phyloP scores from a whole-genome alignment of 805 yeast genomes.

The Yamadazyma nakazawae region DNA sequence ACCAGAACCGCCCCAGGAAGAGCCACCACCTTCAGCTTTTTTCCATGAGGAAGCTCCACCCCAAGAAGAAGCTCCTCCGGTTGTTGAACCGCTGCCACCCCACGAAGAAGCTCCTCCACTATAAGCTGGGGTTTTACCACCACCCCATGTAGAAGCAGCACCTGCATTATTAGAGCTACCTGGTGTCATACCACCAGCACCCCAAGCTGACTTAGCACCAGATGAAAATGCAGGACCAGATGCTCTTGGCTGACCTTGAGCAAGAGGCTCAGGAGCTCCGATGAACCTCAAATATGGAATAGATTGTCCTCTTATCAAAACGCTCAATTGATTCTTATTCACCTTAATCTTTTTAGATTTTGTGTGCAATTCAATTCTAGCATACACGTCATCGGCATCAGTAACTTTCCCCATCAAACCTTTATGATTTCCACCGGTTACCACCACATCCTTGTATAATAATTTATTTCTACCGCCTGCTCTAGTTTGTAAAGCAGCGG shows the following conservation, averaged over 20 bases:
- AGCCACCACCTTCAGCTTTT: conserved; percentile 25
- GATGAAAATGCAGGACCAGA: conserved; percentile 19
- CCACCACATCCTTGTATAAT: conserved; percentile 78
- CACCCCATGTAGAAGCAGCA: conserved; percentile 53
- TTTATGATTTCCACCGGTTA: conserved; percentile 89
- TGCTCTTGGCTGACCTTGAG: conserved; percentile 17
- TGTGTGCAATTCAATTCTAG: conserved; percentile 91
- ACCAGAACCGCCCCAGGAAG: conserved; percentile 12
- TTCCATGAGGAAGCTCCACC: conserved; percentile 14
- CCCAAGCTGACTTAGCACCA: conserved; percentile 56
- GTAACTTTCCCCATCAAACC: conserved; percentile 91
- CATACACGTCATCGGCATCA: conserved; percentile 88
- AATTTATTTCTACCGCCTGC: conserved; percentile 78
- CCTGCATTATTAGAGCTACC: conserved; percentile 33
- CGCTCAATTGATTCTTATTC: conserved; percentile 73
- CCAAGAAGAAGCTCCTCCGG: conserved; percentile 38
- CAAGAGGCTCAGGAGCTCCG: conserved; percentile 37
- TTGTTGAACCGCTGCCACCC: conserved; percentile 38
- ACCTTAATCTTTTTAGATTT: conserved; percentile 86
- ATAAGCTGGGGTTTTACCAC: conserved; percentile 32
- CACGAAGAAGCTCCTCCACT: conserved; percentile 43
- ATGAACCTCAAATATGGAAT: conserved; percentile 78
- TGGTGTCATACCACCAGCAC: conserved; percentile 23
- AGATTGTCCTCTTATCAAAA: conserved; percentile 64
- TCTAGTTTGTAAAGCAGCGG: conserved; percentile 43